These are phyloP conservation scores for Durotheca rogersii DNA, from an alignment of 495 filamentous ascomycete genomes.

Conservation along the genomic window DNA sequence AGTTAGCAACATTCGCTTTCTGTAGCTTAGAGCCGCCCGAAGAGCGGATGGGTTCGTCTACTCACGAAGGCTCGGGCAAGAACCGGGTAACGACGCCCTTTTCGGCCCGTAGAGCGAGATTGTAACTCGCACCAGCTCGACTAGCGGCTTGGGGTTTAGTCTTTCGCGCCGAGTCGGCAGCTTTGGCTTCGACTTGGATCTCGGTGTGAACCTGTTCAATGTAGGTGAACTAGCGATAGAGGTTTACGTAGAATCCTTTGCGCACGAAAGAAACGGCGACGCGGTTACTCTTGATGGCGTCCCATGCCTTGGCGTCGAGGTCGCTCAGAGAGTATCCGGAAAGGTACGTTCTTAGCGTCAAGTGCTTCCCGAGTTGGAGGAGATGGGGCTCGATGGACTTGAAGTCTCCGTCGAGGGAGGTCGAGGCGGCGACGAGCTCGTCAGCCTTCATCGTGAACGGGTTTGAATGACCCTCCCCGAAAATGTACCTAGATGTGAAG, in stretches of 20 bases:
- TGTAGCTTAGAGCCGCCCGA: background rate
- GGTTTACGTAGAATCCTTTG: conserved; percentile 71
- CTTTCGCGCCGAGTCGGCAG: conserved; percentile 61
- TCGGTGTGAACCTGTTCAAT: conserved; percentile 78
- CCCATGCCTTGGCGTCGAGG: conserved; percentile 81
- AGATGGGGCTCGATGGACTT: conserved; percentile 76
- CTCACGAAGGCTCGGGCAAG: conserved; percentile 91
- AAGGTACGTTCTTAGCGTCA: conserved; percentile 82
- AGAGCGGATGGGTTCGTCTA: conserved; percentile 14
- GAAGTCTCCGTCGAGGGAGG: conserved; percentile 65
- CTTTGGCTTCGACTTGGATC: conserved; percentile 56
- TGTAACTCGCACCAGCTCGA: conserved; percentile 85
- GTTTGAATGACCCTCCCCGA: background rate
- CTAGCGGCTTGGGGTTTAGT: conserved; percentile 71
- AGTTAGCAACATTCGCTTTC: conserved; percentile 19
- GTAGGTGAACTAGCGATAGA: conserved; percentile 86
- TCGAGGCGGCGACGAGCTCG: conserved; percentile 50
- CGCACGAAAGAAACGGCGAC: conserved; percentile 78
- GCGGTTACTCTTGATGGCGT: conserved; percentile 81
- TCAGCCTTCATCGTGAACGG: conserved; percentile 47
- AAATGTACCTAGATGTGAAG: background rate
- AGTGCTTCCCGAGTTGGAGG: conserved; percentile 77
- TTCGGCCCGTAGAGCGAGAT: conserved; percentile 82
- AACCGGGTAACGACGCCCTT: conserved; percentile 94
- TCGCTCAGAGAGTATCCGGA: conserved; percentile 78